These are phyloP conservation scores for Dendrobium chrysotoxum DNA, from an alignment of 106 monocot species.

Conservation along the genomic window DNA sequence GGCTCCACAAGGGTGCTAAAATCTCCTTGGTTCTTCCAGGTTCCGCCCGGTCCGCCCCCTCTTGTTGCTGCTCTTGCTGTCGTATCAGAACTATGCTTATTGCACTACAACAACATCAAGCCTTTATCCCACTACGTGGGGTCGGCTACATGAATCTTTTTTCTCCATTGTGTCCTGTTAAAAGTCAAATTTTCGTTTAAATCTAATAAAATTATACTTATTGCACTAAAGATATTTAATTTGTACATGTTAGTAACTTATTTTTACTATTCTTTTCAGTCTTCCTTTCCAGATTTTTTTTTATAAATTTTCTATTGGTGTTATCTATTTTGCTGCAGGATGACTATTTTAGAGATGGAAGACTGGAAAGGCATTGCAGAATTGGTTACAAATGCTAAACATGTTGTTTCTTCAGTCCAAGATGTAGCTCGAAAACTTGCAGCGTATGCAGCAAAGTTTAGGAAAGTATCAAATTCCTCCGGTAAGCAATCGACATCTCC, in stretches of 20 bases:
- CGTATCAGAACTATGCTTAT: neutral
- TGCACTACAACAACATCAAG: neutral
- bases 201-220: too few species aligned
- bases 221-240: neutral
- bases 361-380: slow-evolving; percentile 76
- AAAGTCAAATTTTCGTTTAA: too few species aligned
- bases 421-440: slow-evolving; percentile 77
- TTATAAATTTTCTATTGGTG: neutral
- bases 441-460: slow-evolving; percentile 47
- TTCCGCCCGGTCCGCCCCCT: too few species aligned
- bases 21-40: too few species aligned
- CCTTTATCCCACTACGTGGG: too few species aligned
- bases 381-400: slow-evolving; percentile 83
- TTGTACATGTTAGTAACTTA: neutral
- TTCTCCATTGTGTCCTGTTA: too few species aligned
- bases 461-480: slow-evolving; percentile 19
- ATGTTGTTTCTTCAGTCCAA: slow-evolving; percentile 75
- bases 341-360: slow-evolving; percentile 59
- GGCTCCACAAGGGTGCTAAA: too few species aligned
- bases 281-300: neutral
- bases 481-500: slow-evolving; percentile 19
- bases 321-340: slow-evolving; percentile 42
- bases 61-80: too few species aligned
- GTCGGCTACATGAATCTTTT: too few species aligned
- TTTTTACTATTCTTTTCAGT: neutral